Evolutionary conservation across 495 filamentous ascomycete genomes (phyloP), one percentile per base, ranked within the genome.

Genomic region (Lophiostoma macrostomum): DNA sequence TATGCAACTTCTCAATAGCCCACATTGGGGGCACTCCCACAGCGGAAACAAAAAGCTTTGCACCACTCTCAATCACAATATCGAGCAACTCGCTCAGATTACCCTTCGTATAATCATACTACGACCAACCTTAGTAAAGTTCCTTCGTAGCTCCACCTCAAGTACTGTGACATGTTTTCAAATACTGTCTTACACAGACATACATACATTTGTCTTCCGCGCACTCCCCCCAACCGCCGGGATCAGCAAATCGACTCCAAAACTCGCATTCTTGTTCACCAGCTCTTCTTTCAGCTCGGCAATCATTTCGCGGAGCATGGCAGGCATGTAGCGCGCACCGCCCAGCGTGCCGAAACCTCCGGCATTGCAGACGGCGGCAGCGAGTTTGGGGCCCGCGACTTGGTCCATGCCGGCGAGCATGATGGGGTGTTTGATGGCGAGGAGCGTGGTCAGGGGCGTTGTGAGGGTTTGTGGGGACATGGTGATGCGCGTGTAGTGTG

Each of bases 1-100:
- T 39, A 37, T 64, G 61, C 13, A 64, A 32, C 38, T 61, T 64
- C 11, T 64, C 53, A 12, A 64, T 48, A 4, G 39, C 58, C 47
- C 50, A 56, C 19, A 42, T 45, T 3, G 57, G 57, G 5, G 61
- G 46, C 14, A 64, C 61, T n/a, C 58, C 61, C 4, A 64, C 58
- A 4, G 61, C 61, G 4, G 58, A 61, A 20, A 64, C 58, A 27
- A 64, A 64, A 2, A 64, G 47, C 31, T 60, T 64, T 20, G 61
- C 58, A 1, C 61, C 61, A 29, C 57, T 48, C 29, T 61, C 57
- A 53, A 64, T 61, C 20, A 64, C 45, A 31, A 64, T 49, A 36
- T 64, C 58, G 4, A 64, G 16, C 8, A 64, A 36, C 27, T 61
- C 58, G 12, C 45, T 46, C 7, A 64, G 37, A 16, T 49, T 52